phyloP scores from a whole-genome alignment of 345 rosid species.

The Salix dunnii region DNA sequence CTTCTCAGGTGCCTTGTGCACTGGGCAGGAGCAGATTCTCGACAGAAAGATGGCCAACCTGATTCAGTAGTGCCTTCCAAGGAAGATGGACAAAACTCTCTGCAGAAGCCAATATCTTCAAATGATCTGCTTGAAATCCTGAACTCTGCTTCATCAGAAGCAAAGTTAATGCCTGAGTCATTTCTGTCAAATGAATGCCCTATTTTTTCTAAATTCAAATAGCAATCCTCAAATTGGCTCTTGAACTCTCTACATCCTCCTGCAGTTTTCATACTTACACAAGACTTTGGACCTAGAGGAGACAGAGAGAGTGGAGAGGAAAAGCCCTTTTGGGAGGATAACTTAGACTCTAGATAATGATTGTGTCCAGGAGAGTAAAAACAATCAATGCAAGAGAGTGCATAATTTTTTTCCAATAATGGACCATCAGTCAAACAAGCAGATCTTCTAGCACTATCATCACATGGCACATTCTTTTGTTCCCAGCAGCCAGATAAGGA shows the following conservation, averaged over 20 bases:
- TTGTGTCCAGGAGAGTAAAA: conserved; percentile 35
- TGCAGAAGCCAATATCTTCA: conserved; percentile 49
- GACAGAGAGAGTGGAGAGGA: conserved; percentile 67
- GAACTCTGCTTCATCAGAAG: conserved; percentile 38
- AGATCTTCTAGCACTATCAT: conserved; percentile 35
- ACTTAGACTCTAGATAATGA: conserved; percentile 31
- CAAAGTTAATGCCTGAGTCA: conserved; percentile 25
- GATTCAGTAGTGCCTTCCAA: conserved; percentile 41
- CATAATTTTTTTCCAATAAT: conserved; percentile 45
- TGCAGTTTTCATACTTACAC: conserved; percentile 45
- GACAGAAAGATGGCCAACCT: conserved; percentile 36
- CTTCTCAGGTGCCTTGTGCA: conserved; percentile 51
- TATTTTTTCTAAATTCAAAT: conserved; percentile 32
- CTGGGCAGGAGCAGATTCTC: conserved; percentile 48
- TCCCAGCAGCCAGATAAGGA: conserved; percentile 47
- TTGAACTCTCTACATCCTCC: conserved; percentile 38
- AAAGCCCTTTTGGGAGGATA: conserved; percentile 32
- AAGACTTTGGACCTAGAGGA: conserved; percentile 80
- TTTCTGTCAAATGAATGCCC: conserved; percentile 36
- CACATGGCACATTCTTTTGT: conserved; percentile 30
- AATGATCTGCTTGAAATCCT: conserved; percentile 46
- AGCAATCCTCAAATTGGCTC: conserved; percentile 26
- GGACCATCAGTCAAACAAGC: conserved; percentile 70
- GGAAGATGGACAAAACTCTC: conserved; percentile 53
- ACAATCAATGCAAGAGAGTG: conserved; percentile 21